Conservation (phyloP, 768 basidiomycete species). For the Boletus fagicola region DNA sequence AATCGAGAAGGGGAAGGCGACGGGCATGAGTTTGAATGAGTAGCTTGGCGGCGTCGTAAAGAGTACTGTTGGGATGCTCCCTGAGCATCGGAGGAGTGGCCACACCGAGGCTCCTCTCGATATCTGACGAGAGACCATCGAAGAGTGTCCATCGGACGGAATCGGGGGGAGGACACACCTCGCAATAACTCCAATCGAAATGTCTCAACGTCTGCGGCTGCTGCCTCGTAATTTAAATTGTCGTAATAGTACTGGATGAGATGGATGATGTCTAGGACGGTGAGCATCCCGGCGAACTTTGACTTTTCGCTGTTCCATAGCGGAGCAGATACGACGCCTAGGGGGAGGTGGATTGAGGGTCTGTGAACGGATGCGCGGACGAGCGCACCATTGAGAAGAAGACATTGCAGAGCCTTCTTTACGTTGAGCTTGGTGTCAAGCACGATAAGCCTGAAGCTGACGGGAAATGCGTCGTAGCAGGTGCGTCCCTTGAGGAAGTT, state of each 20-base stretch:
- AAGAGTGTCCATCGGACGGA: constrained; percentile 7
- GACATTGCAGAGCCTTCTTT: constrained; percentile 89
- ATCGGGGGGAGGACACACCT: constrained; percentile 50
- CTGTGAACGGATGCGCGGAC: background rate
- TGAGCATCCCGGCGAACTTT: constrained; percentile 96
- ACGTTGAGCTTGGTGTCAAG: constrained; percentile 95
- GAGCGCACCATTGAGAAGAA: constrained; percentile 69
- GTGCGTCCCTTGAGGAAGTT: constrained; percentile 80
- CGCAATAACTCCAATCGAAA: constrained; percentile 86
- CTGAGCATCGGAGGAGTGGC: constrained; percentile 86
- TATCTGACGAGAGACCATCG: constrained; percentile 52
- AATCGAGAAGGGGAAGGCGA: constrained; percentile 89
- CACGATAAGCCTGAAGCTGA: constrained; percentile 94
- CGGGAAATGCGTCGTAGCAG: constrained; percentile 95
- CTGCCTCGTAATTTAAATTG: constrained; percentile 76
- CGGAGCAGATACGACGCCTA: constrained; percentile 97
- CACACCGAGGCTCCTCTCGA: constrained; percentile 90
- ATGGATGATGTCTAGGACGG: constrained; percentile 98
- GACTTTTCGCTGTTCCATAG: constrained; percentile 96
- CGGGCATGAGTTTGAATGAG: constrained; percentile 96
- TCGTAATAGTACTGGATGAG: constrained; percentile 98
- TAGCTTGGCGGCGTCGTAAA: constrained; percentile 86
- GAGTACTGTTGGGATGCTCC: constrained; percentile 83
- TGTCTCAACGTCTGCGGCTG: constrained; percentile 86
- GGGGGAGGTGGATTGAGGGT: background rate